These are phyloP conservation scores for Trametes elegans DNA, from an alignment of 768 basidiomycete species.

Conservation along the genomic window DNA sequence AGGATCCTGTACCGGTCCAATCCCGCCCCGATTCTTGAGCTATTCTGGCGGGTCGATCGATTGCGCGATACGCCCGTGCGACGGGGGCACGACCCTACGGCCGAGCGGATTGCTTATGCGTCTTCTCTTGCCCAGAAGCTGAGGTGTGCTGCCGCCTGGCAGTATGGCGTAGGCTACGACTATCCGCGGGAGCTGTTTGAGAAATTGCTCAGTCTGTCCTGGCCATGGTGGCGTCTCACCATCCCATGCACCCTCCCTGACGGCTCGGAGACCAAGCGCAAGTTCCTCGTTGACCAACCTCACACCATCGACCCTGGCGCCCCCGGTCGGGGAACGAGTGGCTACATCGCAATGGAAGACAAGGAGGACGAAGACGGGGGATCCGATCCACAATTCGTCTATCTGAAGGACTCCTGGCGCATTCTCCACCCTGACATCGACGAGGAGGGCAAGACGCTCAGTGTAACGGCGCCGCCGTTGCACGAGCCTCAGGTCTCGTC, in stretches of 20 bases:
- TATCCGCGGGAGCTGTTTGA: not conserved
- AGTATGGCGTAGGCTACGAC: not conserved
- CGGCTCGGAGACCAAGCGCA: not conserved
- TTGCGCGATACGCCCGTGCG: not conserved
- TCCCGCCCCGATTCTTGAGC: not conserved
- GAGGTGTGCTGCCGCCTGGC: not conserved
- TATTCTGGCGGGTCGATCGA: constrained; percentile 4
- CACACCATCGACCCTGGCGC: not conserved
- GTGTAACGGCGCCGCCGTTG: too few relatives aligned
- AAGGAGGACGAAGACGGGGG: too few relatives aligned
- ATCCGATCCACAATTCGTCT: not conserved
- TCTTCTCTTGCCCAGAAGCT: not conserved
- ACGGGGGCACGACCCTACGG: constrained; percentile 3
- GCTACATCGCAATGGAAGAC: not conserved
- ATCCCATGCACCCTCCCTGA: not conserved
- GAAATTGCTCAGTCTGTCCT: not conserved
- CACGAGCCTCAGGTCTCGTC: too few relatives aligned
- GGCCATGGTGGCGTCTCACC: not conserved
- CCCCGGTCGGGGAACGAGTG: constrained; percentile 1
- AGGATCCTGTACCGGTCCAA: constrained; percentile 3
- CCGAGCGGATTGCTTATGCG: not conserved
- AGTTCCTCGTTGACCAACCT: not conserved
- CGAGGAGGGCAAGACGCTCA: not conserved
- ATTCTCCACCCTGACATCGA: not conserved
- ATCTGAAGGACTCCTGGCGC: constrained; percentile 3